Conservation (phyloP, 2,329 filamentous ascomycete species). For the Ploettnerulaceae sp. region DNA sequence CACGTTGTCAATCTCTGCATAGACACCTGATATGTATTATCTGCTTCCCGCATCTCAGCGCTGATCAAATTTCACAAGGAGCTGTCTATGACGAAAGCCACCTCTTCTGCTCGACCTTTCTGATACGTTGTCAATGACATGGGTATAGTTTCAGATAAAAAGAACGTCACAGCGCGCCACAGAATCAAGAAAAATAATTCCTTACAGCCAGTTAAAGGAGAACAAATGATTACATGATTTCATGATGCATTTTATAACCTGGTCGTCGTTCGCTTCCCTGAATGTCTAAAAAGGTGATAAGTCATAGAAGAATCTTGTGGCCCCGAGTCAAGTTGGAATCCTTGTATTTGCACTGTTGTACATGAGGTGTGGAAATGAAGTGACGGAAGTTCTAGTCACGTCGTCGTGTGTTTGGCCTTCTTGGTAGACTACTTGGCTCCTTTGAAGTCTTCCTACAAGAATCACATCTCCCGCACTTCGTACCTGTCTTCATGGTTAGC, state of each 20-base stretch:
- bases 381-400: not conserved
- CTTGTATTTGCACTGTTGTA: not conserved
- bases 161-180: constrained; percentile 19
- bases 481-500: not conserved
- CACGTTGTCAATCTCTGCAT: not conserved
- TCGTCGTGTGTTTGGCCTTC: not conserved
- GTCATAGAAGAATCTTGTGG: not conserved
- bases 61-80: not conserved
- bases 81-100: not conserved
- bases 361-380: not conserved
- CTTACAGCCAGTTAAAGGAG: not conserved
- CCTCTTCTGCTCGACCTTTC: not conserved
- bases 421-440: not conserved
- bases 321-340: not conserved
- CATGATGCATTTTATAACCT: not conserved
- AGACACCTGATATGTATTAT: not conserved
- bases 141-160: constrained; percentile 13
- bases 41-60: not conserved
- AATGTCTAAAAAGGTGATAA: too few relatives aligned
- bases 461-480: not conserved
- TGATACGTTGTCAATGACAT: constrained; percentile 10
- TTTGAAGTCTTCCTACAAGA: constrained; percentile 1
- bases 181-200: constrained; percentile 17
- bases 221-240: constrained; percentile 10
- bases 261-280: constrained; percentile 3